Base-by-base conservation (phyloP, 2,329 filamentous ascomycete species). In the Erysiphe neolycopersici region DNA sequence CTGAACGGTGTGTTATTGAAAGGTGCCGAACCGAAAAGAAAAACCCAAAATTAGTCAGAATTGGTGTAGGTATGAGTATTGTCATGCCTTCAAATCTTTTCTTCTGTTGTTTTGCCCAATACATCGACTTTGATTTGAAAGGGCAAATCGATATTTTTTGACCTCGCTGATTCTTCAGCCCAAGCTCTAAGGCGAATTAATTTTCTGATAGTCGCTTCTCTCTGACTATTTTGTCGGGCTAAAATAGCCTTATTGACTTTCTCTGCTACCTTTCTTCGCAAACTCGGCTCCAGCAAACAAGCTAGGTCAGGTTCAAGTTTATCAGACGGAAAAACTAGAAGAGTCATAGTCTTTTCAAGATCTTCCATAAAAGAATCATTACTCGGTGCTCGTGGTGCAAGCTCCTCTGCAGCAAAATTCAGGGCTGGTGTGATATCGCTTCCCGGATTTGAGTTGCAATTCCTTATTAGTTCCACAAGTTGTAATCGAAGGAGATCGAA, bases 401-500 rank as follows among this genome's bases (percentile, higher is more conserved):
- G 70, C 53, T 94, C 79, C 32, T 76, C 72, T 0, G 79, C 84
- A 1, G 89, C 89, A 60, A 98, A 98, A 46, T 76, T 73, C 43
- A 98, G 62, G 1, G 84, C 89, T 10, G 59, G 54, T 9, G 64
- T 72, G 44, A 93, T 84, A 52, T 93, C 81, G 29, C 73, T 72
- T 44, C 72, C 67, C 2, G 71, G 66, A 35, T 66, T 65, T 11
- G 69, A 64, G 44, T 73, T 81, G 60, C 79, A 84, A 36, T 65
- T 65, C 31, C 84, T 76, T 52, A 98, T 98, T 43, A 95, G 68
- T 62, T 98, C 89, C 45, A 98, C 80, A 5, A 98, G 69, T 58
- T 98, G 89, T 35, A 98, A 68, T 32, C 87, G 78, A 40, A 98
- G 66, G 4, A 98, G 66, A 1, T 82, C 74, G 60, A 98, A 98